Evolutionary conservation across 805 yeast species (phyloP), one percentile per base, ranked within the genome.

Genomic region (Nakazawaea sp.): DNA sequence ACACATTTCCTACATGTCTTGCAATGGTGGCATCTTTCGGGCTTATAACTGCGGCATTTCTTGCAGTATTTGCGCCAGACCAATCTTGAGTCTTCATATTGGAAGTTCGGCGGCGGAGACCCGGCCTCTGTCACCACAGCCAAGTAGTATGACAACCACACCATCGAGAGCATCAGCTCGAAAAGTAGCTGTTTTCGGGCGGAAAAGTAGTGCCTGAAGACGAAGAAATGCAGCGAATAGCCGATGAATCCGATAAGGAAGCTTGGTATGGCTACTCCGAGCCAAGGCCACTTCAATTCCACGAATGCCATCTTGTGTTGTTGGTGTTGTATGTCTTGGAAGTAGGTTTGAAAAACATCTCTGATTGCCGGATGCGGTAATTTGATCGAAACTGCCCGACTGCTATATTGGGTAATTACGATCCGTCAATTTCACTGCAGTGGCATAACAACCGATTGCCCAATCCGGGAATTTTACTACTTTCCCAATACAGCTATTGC

Each of bases 21-120:
- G 55, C 96, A 88, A 59, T 88, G 96, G 53, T 88, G 96, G 4
- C 86, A 52, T 43, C 96, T 60, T 50, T 81, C 90, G 0, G 96
- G 96, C 53, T 88, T 88, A 57, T 70, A 77, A 27, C 55, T 58
- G 27, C 76, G 47, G 56, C 96, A 88, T 53, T 84, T 86, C 40
- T 66, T 58, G 52, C 96, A 87, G 68, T 75, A 84, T 45, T 78
- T 66, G 42, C 61, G 62, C 89, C 87, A 80, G 43, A 43, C 36
- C 23, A 36, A 41, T 26, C 43, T 12, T 4, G 10, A 18, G 18
- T 33, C 28, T 8, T 70, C 72, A 2, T 62, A 70, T n/a, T 55
- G 41, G 50, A 64, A 79, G 11, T 59, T 53, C 3, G 47, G 37
- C 0, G 84, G 78, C 0, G 92, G 81, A 0, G 68, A 51, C 0